Evolutionary conservation across 441 rosid species (phyloP).

Genomic region (Geranium incanum): DNA sequence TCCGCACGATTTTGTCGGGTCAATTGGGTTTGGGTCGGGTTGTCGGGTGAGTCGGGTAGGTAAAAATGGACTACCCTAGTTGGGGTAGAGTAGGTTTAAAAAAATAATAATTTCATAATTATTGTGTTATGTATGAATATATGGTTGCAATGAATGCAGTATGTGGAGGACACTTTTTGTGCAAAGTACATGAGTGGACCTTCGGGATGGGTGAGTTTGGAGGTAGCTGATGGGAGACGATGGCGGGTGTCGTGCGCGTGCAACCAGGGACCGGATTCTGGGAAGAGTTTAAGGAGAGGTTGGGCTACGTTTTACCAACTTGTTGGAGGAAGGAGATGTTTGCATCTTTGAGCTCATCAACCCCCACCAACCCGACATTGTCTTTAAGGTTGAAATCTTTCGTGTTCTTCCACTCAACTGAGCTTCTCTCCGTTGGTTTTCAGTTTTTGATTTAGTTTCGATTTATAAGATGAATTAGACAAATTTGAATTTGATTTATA

Average conservation of each 20-base stretch:
- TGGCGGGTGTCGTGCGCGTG: neutral
- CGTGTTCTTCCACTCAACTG: too few species aligned
- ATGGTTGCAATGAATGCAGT: neutral
- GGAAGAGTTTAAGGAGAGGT: neutral
- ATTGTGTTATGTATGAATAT: too few species aligned
- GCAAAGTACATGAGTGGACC: neutral
- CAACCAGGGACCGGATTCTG: neutral
- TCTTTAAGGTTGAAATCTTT: neutral
- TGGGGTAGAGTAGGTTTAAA: too few species aligned
- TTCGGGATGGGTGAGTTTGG: neutral
- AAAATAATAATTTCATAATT: too few species aligned
- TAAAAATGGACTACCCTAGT: too few species aligned
- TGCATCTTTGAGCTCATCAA: neutral
- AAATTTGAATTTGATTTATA: too few species aligned
- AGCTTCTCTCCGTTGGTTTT: too few species aligned
- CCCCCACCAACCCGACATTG: neutral
- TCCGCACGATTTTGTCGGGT: too few species aligned
- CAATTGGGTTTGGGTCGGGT: too few species aligned
- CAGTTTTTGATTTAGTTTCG: too few species aligned
- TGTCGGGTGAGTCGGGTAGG: too few species aligned
- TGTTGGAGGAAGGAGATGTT: neutral
- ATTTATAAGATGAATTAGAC: too few species aligned
- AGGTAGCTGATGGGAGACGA: neutral
- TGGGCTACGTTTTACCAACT: neutral
- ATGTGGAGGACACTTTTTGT: neutral